These are phyloP conservation scores for Austroboletus novae-zelandiae DNA, from an alignment of 1,284 basidiomycete species.

Conservation along the genomic window DNA sequence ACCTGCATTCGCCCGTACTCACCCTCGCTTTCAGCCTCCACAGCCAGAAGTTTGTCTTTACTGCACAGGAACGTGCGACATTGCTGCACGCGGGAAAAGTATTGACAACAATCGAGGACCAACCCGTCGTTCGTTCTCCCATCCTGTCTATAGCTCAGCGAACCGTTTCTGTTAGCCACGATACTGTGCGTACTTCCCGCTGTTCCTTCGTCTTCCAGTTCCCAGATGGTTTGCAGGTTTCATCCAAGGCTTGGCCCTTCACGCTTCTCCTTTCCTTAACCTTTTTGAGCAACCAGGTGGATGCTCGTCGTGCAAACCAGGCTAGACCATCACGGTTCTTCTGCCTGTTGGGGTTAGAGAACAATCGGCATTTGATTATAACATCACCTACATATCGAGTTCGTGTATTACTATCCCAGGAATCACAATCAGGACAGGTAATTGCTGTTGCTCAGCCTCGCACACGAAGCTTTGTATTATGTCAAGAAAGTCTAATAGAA, in stretches of 20 bases:
- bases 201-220: slow-evolving; percentile 53
- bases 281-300: slow-evolving; percentile 65
- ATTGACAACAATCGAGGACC: slow-evolving; percentile 71
- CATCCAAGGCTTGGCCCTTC: slow-evolving; percentile 63
- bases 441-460: slow-evolving; percentile 49
- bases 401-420: slow-evolving; percentile 72
- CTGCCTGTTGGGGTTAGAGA: slow-evolving; percentile 42
- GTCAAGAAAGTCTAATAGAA: slow-evolving; percentile 63
- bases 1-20: slow-evolving; percentile 18
- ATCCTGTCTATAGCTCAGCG: slow-evolving; percentile 14
- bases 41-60: slow-evolving; percentile 62
- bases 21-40: slow-evolving; percentile 53
- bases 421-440: slow-evolving; percentile 59
- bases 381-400: slow-evolving; percentile 57
- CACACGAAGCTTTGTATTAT: slow-evolving; percentile 60
- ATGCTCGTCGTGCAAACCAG: slow-evolving; percentile 69
- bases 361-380: slow-evolving; percentile 3
- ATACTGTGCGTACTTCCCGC: slow-evolving; percentile 39
- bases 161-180: background rate
- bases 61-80: slow-evolving; percentile 54
- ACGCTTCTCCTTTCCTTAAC: slow-evolving; percentile 57
- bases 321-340: slow-evolving; percentile 58
- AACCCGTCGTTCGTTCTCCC: slow-evolving; percentile 59
- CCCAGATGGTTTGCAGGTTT: slow-evolving; percentile 57
- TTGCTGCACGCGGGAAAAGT: slow-evolving; percentile 40